These are phyloP conservation scores for Blastosporella zonata DNA, from an alignment of 1,284 basidiomycete genomes.

Conservation along the genomic window DNA sequence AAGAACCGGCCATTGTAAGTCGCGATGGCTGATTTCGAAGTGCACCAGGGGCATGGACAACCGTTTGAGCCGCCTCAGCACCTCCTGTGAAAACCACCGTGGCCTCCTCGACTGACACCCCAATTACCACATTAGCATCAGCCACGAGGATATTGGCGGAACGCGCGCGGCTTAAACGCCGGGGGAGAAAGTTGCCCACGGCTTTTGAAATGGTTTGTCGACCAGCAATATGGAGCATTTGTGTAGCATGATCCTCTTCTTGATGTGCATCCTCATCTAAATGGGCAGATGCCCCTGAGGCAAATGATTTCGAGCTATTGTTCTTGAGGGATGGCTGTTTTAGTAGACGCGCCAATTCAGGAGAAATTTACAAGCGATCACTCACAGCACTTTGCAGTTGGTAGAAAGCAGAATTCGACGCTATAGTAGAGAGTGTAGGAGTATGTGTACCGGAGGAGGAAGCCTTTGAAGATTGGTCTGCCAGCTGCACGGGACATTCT, in stretches of 20 bases:
- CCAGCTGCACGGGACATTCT: slow-evolving; percentile 19
- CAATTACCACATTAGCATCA: slow-evolving; percentile 43
- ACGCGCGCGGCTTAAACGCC: slow-evolving; percentile 48
- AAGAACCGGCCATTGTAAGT: slow-evolving; percentile 30
- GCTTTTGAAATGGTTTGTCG: slow-evolving; percentile 49
- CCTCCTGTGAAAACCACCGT: slow-evolving; percentile 41
- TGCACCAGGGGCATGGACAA: slow-evolving; percentile 37
- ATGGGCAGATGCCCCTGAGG: slow-evolving; percentile 38
- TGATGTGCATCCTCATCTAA: slow-evolving; percentile 31
- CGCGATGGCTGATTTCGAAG: slow-evolving; percentile 40
- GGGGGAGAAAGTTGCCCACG: slow-evolving; percentile 47
- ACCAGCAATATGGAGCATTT: slow-evolving; percentile 53
- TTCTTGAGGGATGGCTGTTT: slow-evolving; percentile 31
- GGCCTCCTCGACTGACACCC: slow-evolving; percentile 57
- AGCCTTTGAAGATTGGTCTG: slow-evolving; percentile 24
- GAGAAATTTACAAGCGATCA: slow-evolving; percentile 10
- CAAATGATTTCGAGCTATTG: slow-evolving; percentile 50
- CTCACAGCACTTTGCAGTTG: slow-evolving; percentile 45
- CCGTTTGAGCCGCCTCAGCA: slow-evolving; percentile 26
- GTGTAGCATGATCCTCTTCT: slow-evolving; percentile 51
- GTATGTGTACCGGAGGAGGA: slow-evolving; percentile 24
- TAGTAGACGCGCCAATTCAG: not conserved
- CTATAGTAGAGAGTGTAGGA: slow-evolving; percentile 34
- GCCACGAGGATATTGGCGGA: slow-evolving; percentile 41
- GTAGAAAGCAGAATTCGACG: slow-evolving; percentile 47